A percentile compares a stretch with the other conserved stretches of the same genome.
These are phyloP conservation scores for Pseudocercospora ulei DNA, from an alignment of 2,329 filamentous ascomycete species.

Conservation along the genomic window DNA sequence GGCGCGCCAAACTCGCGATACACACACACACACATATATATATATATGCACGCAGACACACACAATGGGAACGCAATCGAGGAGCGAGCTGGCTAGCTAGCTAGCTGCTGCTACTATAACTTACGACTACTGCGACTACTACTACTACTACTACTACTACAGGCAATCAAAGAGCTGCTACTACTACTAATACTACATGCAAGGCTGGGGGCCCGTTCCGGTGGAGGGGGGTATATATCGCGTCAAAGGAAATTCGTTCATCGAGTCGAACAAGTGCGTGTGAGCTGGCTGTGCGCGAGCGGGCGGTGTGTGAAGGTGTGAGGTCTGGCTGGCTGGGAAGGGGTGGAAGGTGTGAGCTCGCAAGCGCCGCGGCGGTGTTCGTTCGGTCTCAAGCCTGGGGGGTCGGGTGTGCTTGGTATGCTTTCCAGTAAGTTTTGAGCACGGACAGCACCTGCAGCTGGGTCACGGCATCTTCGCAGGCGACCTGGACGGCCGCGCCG, in stretches of 20 bases:
- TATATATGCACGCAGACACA: too few species aligned
- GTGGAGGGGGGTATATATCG: conserved; percentile 5
- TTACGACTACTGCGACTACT: too few species aligned
- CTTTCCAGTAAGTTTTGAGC: conserved; percentile 29
- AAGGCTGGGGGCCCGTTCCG: conserved; percentile 4
- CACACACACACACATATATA: too few species aligned
- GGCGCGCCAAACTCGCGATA: too few species aligned
- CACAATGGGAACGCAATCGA: too few species aligned
- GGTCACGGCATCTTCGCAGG: conserved; percentile 49
- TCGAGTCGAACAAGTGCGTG: conserved; percentile 1
- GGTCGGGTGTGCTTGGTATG: conserved; percentile 11
- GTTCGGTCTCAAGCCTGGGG: background rate
- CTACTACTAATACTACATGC: too few species aligned
- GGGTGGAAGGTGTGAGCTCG: too few species aligned
- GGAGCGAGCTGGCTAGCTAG: too few species aligned
- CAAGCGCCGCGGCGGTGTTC: background rate
- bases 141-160: too few species aligned
- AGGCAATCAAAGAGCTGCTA: too few species aligned
- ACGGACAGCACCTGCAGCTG: conserved; percentile 44
- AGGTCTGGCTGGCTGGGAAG: too few species aligned
- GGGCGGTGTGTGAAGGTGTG: background rate
- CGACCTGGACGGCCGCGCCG: conserved; percentile 54
- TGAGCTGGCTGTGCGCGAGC: conserved; percentile 4
- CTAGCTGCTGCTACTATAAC: too few species aligned
- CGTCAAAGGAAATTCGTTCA: conserved; percentile 6